Evolutionary conservation across 495 filamentous ascomycete genomes (phyloP).

Genomic region (Aspergillus asperescens): DNA sequence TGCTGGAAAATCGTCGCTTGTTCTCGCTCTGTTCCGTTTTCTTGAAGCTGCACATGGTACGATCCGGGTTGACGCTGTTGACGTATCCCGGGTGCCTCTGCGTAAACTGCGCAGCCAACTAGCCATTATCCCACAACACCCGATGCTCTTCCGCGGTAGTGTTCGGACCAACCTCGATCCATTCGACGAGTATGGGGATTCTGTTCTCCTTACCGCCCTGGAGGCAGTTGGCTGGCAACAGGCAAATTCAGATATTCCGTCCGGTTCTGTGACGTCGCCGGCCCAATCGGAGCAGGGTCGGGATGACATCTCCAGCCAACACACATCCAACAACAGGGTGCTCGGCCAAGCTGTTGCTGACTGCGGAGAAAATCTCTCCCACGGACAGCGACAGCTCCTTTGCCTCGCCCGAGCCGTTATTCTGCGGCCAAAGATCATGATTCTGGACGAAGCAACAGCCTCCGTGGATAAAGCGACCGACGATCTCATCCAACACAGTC

Average conservation of each 20-base stretch:
- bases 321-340: no score
- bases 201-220: constrained; percentile 39
- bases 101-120: constrained; percentile 73
- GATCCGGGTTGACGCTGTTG: constrained; percentile 75
- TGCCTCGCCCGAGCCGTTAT: constrained; percentile 81
- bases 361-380: constrained; percentile 60
- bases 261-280: no score
- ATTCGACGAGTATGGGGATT: constrained; percentile 70
- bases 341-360: no score
- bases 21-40: constrained; percentile 72
- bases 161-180: constrained; percentile 83
- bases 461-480: constrained; percentile 86
- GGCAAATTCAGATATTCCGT: no score
- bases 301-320: no score
- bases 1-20: background rate
- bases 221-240: no score
- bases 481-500: constrained; percentile 73
- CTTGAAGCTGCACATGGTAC: constrained; percentile 74
- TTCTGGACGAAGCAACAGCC: constrained; percentile 90
- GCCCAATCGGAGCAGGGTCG: background rate
- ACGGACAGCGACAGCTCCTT: constrained; percentile 82
- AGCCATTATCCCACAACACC: constrained; percentile 87
- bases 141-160: constrained; percentile 81
- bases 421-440: constrained; percentile 63
- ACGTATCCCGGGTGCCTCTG: constrained; percentile 70